A percentile compares a stretch with the other conserved stretches of the same genome.
Evolutionary conservation across 192 early-diverging fungal genomes (phyloP).

Genomic region (Tieghemiomyces parasiticus): DNA sequence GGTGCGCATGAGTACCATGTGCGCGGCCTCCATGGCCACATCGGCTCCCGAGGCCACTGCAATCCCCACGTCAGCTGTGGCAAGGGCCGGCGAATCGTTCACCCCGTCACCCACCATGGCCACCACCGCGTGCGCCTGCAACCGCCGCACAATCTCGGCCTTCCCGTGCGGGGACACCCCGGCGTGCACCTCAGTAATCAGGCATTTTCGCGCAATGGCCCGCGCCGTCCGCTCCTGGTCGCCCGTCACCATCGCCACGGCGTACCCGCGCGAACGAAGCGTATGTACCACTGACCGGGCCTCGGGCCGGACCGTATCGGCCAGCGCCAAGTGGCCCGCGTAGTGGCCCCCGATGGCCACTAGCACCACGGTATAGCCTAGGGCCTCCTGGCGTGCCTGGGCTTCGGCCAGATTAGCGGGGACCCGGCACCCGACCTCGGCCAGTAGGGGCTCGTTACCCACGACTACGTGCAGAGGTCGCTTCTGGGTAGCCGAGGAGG

Average conservation of each 20-base stretch:
- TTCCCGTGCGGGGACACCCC: constrained; percentile 86
- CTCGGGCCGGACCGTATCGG: constrained; percentile 74
- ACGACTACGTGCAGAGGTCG: constrained; percentile 33
- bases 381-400: constrained; percentile 36
- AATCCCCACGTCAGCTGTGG: constrained; percentile 72
- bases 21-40: constrained; percentile 89
- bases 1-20: constrained; percentile 82
- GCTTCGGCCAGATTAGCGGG: constrained; percentile 20
- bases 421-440: constrained; percentile 25
- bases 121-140: constrained; percentile 53
- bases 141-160: constrained; percentile 46
- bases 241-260: constrained; percentile 85
- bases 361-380: constrained; percentile 67
- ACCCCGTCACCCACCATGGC: constrained; percentile 97
- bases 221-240: constrained; percentile 76
- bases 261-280: constrained; percentile 56
- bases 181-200: constrained; percentile 75
- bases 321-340: constrained; percentile 60
- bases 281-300: constrained; percentile 48
- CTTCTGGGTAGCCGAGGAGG: constrained; percentile 7
- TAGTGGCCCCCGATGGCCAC: constrained; percentile 45
- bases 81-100: constrained; percentile 88
- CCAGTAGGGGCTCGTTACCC: constrained; percentile 57
- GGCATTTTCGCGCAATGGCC: constrained; percentile 66
- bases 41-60: constrained; percentile 83